A percentile compares a stretch with the other conserved stretches of the same genome.
phyloP scores from a whole-genome alignment of 371 early-diverging fungal genomes.

The Choanephora cucurbitarum region DNA sequence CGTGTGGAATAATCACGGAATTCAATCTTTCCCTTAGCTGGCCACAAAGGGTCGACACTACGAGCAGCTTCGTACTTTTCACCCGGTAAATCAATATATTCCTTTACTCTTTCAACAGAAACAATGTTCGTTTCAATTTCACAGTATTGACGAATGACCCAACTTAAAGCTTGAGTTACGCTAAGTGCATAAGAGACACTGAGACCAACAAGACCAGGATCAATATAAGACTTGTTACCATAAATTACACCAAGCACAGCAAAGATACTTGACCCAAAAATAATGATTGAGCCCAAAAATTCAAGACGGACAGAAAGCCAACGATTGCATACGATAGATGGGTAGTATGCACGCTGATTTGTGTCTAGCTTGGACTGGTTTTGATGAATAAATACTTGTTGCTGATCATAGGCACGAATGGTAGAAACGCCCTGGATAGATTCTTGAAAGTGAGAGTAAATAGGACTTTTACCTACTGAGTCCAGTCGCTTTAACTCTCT shows the following conservation, averaged over 20 bases:
- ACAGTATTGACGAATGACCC: conserved; percentile 70
- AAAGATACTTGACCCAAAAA: conserved; percentile 64
- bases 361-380: conserved; percentile 74
- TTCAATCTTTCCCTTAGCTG: conserved; percentile 63
- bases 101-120: conserved; percentile 82
- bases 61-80: conserved; percentile 69
- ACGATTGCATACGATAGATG: conserved; percentile 77
- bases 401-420: conserved; percentile 78
- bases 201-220: conserved; percentile 81
- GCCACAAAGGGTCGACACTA: conserved; percentile 52
- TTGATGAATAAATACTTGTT: conserved; percentile 66
- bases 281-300: conserved; percentile 62
- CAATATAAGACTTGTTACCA: conserved; percentile 40
- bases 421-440: conserved; percentile 71
- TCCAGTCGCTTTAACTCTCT: conserved; percentile 82
- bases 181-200: conserved; percentile 82
- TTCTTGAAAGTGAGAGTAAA: conserved; percentile 84
- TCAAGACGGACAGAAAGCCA: conserved; percentile 96
- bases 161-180: conserved; percentile 81
- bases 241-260: conserved; percentile 60
- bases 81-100: conserved; percentile 79
- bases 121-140: conserved; percentile 71
- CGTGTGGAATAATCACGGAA: conserved; percentile 63
- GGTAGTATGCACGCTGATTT: conserved; percentile 80
- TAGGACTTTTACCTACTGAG: conserved; percentile 76